Percentiles rank a stretch among this genome's conserved stretches.
Evolutionary conservation across 2,329 filamentous ascomycete species (phyloP).

Genomic region (Cladosporium oxysporum): DNA sequence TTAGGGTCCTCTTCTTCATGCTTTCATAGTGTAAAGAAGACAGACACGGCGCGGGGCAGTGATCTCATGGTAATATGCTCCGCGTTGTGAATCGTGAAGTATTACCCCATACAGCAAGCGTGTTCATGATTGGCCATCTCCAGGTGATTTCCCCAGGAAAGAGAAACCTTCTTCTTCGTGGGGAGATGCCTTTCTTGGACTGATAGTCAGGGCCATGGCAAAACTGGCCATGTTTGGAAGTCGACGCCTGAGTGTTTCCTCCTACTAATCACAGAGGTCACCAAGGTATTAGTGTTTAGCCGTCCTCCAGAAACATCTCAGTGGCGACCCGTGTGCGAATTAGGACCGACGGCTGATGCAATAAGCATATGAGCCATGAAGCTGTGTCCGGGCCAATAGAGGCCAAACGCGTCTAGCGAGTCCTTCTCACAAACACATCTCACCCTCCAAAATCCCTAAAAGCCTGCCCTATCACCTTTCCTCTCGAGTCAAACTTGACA

Average conservation of each 20-base stretch:
- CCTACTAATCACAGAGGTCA: background rate
- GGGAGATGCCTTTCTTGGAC: background rate
- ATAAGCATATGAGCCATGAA: background rate
- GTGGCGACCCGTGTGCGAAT: background rate
- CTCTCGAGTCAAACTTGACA: constrained; percentile 46
- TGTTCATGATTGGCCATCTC: background rate
- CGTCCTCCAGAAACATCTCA: background rate
- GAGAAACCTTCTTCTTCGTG: background rate
- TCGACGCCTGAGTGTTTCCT: background rate
- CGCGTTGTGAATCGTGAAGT: background rate
- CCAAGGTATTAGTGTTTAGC: background rate
- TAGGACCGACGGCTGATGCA: background rate
- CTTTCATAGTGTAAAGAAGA: background rate
- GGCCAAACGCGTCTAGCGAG: background rate
- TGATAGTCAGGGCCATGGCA: background rate
- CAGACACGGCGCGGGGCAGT: background rate
- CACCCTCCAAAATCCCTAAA: constrained; percentile 36
- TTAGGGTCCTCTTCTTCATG: background rate
- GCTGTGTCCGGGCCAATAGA: background rate
- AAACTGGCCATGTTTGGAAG: background rate
- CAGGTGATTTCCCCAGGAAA: background rate
- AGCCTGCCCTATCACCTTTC: constrained; percentile 44
- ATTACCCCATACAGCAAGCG: background rate
- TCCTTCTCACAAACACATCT: background rate
- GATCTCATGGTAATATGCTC: background rate